phyloP scores from a whole-genome alignment of 768 basidiomycete genomes.

The Lyophyllum decastes region DNA sequence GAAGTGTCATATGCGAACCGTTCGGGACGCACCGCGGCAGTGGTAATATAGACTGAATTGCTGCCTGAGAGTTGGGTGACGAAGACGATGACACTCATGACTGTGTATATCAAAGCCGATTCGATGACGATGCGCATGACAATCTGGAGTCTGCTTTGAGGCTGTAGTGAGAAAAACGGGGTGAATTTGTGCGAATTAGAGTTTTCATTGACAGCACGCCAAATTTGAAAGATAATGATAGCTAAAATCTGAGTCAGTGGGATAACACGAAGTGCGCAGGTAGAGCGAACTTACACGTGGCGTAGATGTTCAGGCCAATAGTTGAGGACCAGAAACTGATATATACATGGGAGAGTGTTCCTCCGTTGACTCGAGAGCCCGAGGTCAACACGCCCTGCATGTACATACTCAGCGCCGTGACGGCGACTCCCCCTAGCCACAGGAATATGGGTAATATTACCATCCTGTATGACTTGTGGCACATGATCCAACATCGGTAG shows the following conservation, averaged over 20 bases:
- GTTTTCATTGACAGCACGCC: constrained; percentile 16
- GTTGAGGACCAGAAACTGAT: constrained; percentile 38
- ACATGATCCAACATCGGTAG: constrained; percentile 37
- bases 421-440: constrained; percentile 38
- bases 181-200: neutral
- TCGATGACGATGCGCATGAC: constrained; percentile 36
- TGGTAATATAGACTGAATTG: neutral
- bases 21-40: neutral
- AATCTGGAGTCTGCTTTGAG: constrained; percentile 16
- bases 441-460: constrained; percentile 29
- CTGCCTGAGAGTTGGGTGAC: neutral
- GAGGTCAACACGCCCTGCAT: neutral
- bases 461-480: constrained; percentile 30
- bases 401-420: constrained; percentile 3
- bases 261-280: neutral
- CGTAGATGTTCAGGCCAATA: constrained; percentile 34
- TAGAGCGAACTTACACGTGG: constrained; percentile 30
- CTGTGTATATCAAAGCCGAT: constrained; percentile 40
- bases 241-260: constrained; percentile 20
- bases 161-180: neutral
- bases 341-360: constrained; percentile 33
- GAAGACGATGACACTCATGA: neutral
- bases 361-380: neutral
- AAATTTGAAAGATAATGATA: constrained; percentile 38
- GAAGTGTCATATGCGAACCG: neutral